These are phyloP conservation scores for Xylaria sp. DNA, from an alignment of 2,329 filamentous ascomycete genomes.

Conservation along the genomic window DNA sequence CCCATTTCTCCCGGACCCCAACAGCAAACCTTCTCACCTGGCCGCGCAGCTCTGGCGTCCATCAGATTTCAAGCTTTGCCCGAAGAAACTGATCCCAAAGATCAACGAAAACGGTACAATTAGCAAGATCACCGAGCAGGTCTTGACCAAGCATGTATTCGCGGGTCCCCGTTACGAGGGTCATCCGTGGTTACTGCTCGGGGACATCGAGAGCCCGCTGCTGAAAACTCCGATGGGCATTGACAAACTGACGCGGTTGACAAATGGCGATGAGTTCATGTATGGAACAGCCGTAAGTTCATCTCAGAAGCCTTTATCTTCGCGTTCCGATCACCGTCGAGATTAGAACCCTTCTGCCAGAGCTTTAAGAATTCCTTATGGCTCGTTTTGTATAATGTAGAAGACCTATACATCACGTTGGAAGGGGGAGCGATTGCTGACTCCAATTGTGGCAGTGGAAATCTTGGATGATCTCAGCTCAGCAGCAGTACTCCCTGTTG, in stretches of 20 bases:
- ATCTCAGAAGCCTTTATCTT: neutral
- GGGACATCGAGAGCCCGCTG: constrained; percentile 47
- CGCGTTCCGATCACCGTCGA: neutral
- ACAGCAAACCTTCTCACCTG: constrained; percentile 43
- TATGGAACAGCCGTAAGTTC: constrained; percentile 52
- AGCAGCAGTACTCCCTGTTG: constrained; percentile 61
- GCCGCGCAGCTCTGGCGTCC: constrained; percentile 54
- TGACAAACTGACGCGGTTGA: constrained; percentile 49
- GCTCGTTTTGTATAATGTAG: neutral
- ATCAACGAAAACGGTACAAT: constrained; percentile 35
- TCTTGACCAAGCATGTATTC: constrained; percentile 47
- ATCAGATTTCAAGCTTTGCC: constrained; percentile 46
- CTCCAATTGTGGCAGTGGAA: constrained; percentile 44
- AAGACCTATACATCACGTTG: neutral
- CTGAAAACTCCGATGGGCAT: constrained; percentile 61
- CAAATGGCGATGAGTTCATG: constrained; percentile 38
- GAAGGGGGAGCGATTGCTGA: neutral
- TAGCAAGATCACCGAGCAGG: constrained; percentile 22
- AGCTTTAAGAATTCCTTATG: neutral
- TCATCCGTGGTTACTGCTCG: constrained; percentile 65
- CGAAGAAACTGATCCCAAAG: constrained; percentile 35
- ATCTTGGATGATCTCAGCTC: constrained; percentile 63
- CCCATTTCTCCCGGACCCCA: constrained; percentile 63
- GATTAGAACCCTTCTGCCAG: too few relatives aligned
- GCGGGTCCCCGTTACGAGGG: constrained; percentile 51